Conservation (phyloP, 192 early-diverging fungal species). For the Kickxella alabastrina region DNA sequence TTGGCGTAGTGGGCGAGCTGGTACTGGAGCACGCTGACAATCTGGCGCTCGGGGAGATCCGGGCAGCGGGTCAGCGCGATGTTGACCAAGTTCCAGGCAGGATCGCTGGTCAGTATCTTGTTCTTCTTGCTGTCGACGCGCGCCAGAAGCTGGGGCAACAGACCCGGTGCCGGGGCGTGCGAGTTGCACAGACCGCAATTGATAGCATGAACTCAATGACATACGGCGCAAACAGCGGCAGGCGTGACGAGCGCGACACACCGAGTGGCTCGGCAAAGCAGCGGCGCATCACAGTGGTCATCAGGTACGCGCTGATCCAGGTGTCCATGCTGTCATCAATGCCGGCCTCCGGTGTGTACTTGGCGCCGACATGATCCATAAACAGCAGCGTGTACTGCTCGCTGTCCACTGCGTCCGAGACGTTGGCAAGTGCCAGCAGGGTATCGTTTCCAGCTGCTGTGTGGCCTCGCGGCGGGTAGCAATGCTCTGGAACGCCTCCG, state of each 20-base stretch:
- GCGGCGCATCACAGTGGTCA: slow-evolving; percentile 52
- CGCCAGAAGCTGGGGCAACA: slow-evolving; percentile 42
- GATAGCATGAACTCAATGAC: slow-evolving; percentile 50
- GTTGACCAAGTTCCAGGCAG: slow-evolving; percentile 34
- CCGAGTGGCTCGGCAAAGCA: slow-evolving; percentile 52
- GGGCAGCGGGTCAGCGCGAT: slow-evolving; percentile 40
- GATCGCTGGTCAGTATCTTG: slow-evolving; percentile 15
- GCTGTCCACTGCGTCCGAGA: slow-evolving; percentile 41
- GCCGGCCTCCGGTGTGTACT: not conserved
- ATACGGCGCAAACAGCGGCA: slow-evolving; percentile 46
- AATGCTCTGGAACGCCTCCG: slow-evolving; percentile 19
- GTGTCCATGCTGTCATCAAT: slow-evolving; percentile 12
- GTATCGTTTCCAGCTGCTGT: slow-evolving; percentile 47
- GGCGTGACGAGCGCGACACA: slow-evolving; percentile 43
- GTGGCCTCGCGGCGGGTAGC: slow-evolving; percentile 32
- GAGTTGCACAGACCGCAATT: slow-evolving; percentile 48
- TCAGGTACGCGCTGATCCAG: slow-evolving; percentile 49
- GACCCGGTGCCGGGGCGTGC: slow-evolving; percentile 46
- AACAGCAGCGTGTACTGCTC: slow-evolving; percentile 48
- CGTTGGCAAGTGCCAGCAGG: slow-evolving; percentile 40
- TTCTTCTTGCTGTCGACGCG: slow-evolving; percentile 28
- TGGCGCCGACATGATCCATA: slow-evolving; percentile 47
- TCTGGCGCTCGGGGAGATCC: slow-evolving; percentile 44
- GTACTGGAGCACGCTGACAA: slow-evolving; percentile 33
- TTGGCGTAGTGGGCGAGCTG: slow-evolving; percentile 32